Conservation (phyloP, 257 asterid genomes). For the Agastache rugosa region DNA sequence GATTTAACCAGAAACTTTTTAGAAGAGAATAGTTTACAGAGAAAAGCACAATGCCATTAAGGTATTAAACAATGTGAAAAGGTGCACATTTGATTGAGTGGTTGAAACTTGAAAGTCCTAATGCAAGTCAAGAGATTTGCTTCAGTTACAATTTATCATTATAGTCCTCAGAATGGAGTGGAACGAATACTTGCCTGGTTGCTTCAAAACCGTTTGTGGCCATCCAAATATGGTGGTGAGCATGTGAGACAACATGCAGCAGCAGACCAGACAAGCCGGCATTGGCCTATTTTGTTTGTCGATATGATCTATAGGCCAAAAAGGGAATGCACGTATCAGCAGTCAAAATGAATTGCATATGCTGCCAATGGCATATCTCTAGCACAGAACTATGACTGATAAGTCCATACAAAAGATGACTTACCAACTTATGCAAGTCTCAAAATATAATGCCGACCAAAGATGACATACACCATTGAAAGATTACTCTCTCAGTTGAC, state of each 20-base stretch:
- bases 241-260: conserved; percentile 22
- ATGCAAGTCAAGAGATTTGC: conserved; percentile 9
- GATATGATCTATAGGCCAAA: conserved; percentile 29
- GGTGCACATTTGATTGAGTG: not conserved
- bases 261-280: not conserved
- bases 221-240: conserved; percentile 16
- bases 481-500: conserved; percentile 21
- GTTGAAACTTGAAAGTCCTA: not conserved
- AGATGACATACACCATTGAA: conserved; percentile 22
- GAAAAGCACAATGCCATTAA: not conserved
- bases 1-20: not conserved
- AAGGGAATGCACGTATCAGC: conserved; percentile 5
- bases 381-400: not conserved
- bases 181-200: conserved; percentile 25
- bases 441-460: not conserved
- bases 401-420: not conserved
- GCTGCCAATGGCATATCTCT: not conserved
- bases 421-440: conserved; percentile 29
- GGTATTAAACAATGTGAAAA: not conserved
- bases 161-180: conserved; percentile 2
- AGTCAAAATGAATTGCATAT: not conserved
- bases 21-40: not conserved
- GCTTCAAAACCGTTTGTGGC: conserved; percentile 1
- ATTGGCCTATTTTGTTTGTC: conserved; percentile 18
- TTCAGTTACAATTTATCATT: conserved; percentile 4